These are phyloP conservation scores for Saccharomycopsis hybrid DNA, from an alignment of 1,139 yeast genomes.

Conservation along the genomic window DNA sequence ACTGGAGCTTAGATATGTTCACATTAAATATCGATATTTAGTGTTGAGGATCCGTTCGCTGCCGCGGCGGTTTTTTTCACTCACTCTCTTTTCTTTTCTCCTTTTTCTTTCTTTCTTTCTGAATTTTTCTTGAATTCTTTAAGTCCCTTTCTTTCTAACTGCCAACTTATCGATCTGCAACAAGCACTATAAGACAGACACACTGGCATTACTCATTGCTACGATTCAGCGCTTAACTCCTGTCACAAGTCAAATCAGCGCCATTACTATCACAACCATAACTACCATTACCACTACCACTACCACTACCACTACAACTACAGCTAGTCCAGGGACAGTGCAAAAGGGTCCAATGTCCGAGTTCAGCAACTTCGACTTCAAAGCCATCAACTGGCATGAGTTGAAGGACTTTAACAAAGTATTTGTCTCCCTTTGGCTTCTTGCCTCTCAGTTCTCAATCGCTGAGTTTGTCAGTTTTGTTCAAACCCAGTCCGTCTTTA, in stretches of 20 bases:
- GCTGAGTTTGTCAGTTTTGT: slow-evolving; percentile 6
- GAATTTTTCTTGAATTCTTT: not conserved
- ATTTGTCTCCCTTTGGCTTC: not conserved
- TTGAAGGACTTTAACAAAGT: slow-evolving; percentile 4
- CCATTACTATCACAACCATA: not conserved
- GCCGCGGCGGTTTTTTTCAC: not conserved
- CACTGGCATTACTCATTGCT: not conserved
- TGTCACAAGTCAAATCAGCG: not conserved
- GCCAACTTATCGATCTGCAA: not conserved
- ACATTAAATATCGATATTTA: too few species aligned
- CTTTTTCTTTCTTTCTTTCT: not conserved
- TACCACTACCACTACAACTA: not conserved
- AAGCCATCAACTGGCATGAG: slow-evolving; percentile 1
- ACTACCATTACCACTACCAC: not conserved
- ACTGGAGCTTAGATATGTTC: too few species aligned
- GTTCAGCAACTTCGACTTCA: slow-evolving; percentile 1
- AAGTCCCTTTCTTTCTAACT: not conserved
- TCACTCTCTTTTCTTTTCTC: not conserved
- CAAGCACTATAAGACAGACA: not conserved
- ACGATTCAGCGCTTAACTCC: too few species aligned
- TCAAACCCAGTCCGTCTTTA: slow-evolving; percentile 4
- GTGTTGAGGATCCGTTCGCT: not conserved
- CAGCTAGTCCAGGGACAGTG: too few species aligned
- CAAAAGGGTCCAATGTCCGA: not conserved
- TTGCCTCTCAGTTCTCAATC: slow-evolving; percentile 6